A percentile compares a stretch with the other conserved stretches of the same genome.
Conservation (phyloP, 2,329 filamentous ascomycete genomes). For the Cylindrodendrum hubeiense region DNA sequence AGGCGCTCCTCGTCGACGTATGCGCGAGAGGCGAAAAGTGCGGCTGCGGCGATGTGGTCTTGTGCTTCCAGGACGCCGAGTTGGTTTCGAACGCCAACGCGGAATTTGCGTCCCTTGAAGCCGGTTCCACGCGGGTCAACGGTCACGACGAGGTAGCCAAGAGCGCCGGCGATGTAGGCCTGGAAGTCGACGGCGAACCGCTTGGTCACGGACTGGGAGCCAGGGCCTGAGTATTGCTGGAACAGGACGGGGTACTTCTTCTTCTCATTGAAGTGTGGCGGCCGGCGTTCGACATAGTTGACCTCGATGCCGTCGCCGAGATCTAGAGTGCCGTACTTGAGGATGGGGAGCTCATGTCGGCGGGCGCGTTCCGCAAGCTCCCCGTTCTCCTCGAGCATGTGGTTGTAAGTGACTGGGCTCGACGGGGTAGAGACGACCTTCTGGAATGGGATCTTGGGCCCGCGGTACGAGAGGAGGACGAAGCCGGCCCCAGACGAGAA, state of each 20-base stretch:
- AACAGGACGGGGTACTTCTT: constrained; percentile 96
- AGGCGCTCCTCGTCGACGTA: constrained; percentile 88
- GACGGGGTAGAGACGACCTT: constrained; percentile 88
- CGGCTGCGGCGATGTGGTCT: constrained; percentile 92
- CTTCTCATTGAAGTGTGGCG: constrained; percentile 85
- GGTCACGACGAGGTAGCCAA: constrained; percentile 95
- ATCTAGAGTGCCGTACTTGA: constrained; percentile 87
- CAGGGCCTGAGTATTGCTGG: constrained; percentile 92
- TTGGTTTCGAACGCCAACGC: constrained; percentile 85
- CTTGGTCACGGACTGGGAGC: constrained; percentile 89
- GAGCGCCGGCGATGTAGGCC: constrained; percentile 83
- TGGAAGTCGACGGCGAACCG: constrained; percentile 90
- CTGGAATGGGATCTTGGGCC: constrained; percentile 90
- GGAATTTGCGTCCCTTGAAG: constrained; percentile 85
- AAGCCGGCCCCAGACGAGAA: constrained; percentile 89
- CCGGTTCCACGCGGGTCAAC: constrained; percentile 95
- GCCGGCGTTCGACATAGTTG: constrained; percentile 84
- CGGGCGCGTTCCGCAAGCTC: constrained; percentile 76
- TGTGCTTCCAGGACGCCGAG: constrained; percentile 87
- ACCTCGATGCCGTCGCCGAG: constrained; percentile 79
- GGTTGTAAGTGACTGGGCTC: constrained; percentile 72
- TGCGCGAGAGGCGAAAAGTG: constrained; percentile 82
- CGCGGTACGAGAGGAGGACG: constrained; percentile 84
- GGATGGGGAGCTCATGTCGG: constrained; percentile 83
- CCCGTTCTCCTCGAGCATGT: constrained; percentile 83